Base-by-base conservation (phyloP, 176 grass and related monocot species). In the Oryza officinalis region DNA sequence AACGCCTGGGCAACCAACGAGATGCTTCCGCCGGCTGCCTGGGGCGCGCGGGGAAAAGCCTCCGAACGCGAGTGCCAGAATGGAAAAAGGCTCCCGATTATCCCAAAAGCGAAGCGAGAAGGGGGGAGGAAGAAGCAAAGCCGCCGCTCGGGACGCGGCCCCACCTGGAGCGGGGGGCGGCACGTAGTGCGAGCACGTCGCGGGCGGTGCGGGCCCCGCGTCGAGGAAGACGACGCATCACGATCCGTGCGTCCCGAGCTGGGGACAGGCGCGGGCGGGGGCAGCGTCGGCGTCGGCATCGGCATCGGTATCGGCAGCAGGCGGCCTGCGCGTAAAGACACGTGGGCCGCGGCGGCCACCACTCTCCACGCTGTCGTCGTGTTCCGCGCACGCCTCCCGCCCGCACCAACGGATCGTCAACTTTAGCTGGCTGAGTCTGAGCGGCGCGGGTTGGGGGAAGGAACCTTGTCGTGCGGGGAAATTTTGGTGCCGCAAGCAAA, bases 271-370 rank as follows among this genome's bases (percentile, higher is more conserved):
- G 76, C 27, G 65, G 47, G 77, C 57, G 23, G 14, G 46, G n/a
- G 67, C 63, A 52, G 81, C 71, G 65, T 37, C 82, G 73, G 63
- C 88, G 38, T 72, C 72, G 74, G 78, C 71, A 40, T 66, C 74
- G 79, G 32, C 88, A 90, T 61, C 32, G 32, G 32, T 33, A 33
- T 33, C 35, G 7, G 84, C 68, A 68, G 84, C 68, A 65, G 68
- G 25, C 71, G 64, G 23, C 46, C 67, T 35, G 88, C 31, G 69
- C 80, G 85, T 86, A 63, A 73, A 61, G 84, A 78, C 80, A 86
- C 88, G 84, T 86, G 88, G 84, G 86, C 57, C 75, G 86, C 87
- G 52, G 88, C 87, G 78, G 83, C 66, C 65, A 78, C 79, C 88
- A 43, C 52, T 33, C 67, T 37, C 83, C 83, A 9, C 60, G 72